These are phyloP conservation scores for Tillandsia leiboldiana DNA, from an alignment of 176 grass and related monocot species.

Conservation along the genomic window DNA sequence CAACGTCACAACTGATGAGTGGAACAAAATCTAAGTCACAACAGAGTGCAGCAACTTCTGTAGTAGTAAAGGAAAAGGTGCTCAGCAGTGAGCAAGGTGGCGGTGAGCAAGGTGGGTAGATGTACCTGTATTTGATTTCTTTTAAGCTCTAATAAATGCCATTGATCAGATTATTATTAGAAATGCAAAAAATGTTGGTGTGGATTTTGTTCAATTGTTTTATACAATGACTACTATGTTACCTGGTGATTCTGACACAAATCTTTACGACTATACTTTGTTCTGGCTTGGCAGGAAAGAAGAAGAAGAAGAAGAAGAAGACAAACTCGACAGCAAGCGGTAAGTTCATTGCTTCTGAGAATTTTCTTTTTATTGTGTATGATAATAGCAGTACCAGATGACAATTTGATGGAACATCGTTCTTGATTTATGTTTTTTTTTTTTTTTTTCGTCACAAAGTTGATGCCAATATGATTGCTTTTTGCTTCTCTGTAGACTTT, in stretches of 20 bases:
- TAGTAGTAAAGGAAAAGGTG: constrained; percentile 5
- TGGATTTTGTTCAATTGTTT: no score
- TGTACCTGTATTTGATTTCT: constrained; percentile 17
- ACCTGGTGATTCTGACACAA: neutral
- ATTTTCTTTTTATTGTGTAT: neutral
- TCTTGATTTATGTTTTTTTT: no score
- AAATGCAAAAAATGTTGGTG: no score
- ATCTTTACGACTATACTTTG: neutral
- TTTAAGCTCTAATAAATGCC: neutral
- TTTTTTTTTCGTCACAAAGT: neutral
- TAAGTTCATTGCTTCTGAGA: neutral
- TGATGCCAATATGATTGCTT: neutral
- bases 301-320: neutral
- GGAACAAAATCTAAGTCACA: constrained; percentile 17
- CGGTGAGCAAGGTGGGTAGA: constrained; percentile 28
- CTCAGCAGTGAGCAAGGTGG: constrained; percentile 19
- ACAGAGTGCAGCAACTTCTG: constrained; percentile 7
- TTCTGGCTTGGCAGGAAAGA: neutral
- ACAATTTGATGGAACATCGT: neutral
- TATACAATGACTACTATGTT: neutral
- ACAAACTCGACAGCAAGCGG: neutral
- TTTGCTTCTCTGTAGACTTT: neutral
- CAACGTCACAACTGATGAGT: constrained; percentile 14
- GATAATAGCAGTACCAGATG: neutral
- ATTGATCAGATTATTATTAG: neutral